Evolutionary conservation across 106 monocot genomes (phyloP).

Genomic region (Chionographis japonica): DNA sequence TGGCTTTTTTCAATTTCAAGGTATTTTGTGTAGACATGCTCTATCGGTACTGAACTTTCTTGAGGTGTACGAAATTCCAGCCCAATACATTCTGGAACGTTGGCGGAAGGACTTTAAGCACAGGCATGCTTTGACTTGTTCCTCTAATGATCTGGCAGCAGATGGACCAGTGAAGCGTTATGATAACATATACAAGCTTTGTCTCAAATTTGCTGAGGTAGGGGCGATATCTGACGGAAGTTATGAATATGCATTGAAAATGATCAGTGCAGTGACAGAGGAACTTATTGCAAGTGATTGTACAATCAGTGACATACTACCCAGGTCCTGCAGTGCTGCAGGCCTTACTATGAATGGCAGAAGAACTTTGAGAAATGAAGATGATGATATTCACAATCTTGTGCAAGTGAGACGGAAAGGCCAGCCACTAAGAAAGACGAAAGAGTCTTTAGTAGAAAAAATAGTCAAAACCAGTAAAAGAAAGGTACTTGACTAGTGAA

Average conservation of each 20-base stretch:
- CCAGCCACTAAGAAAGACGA: conserved; percentile 35
- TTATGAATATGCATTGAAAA: conserved; percentile 33
- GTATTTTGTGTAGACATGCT: conserved; percentile 46
- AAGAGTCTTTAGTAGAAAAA: conserved; percentile 38
- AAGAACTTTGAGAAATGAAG: conserved; percentile 18
- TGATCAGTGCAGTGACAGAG: conserved; percentile 22
- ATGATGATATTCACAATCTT: conserved; percentile 23
- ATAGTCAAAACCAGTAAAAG: conserved; percentile 27
- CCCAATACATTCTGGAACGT: conserved; percentile 34
- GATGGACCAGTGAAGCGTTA: conserved; percentile 33
- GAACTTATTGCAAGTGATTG: conserved; percentile 37
- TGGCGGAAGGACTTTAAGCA: conserved; percentile 45
- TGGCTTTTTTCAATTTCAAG: conserved; percentile 36
- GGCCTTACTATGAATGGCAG: conserved; percentile 12
- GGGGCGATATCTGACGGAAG: conserved; percentile 29
- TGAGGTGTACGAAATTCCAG: conserved; percentile 48
- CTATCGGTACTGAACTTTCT: conserved; percentile 43
- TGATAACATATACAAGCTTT: conserved; percentile 34
- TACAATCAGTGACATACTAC: conserved; percentile 13
- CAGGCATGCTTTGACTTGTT: conserved; percentile 15
- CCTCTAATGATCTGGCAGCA: conserved; percentile 25
- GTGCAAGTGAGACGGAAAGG: conserved; percentile 30
- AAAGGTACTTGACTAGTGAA: conserved; percentile 25
- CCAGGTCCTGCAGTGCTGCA: neutral
- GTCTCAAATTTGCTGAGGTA: conserved; percentile 32